Evolutionary conservation across 352 stramenopile species (phyloP).

Genomic region (Phytopythium litorale): DNA sequence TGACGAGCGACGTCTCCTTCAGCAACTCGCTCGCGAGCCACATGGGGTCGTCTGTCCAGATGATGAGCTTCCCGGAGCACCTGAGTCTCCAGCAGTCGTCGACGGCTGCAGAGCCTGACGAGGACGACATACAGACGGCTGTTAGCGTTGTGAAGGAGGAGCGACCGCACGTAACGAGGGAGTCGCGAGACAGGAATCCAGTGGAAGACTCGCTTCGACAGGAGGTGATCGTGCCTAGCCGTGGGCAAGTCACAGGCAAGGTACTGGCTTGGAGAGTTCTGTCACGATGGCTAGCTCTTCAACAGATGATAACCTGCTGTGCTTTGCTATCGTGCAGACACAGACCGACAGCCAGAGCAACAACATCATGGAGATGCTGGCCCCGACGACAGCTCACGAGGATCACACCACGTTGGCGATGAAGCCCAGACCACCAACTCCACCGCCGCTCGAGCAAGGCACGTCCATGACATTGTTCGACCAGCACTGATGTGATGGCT

Average conservation of each 20-base stretch:
- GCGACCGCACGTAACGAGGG: neutral
- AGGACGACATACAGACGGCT: neutral
- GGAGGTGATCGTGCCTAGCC: neutral
- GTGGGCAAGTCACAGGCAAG: neutral
- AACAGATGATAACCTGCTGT: neutral
- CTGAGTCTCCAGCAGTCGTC: conserved; percentile 34
- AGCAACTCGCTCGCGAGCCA: conserved; percentile 60
- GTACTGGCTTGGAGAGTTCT: neutral
- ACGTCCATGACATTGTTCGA: neutral
- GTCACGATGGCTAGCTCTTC: neutral
- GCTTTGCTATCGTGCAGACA: neutral
- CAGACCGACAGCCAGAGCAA: conserved; percentile 5
- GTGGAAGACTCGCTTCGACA: neutral
- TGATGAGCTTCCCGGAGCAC: conserved; percentile 69
- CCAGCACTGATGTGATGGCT: neutral
- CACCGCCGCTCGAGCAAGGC: neutral
- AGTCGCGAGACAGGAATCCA: too few species aligned
- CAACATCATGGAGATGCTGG: conserved; percentile 26
- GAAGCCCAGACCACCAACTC: neutral
- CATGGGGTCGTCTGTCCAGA: conserved; percentile 40
- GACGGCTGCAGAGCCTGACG: neutral
- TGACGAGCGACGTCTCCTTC: conserved; percentile 53
- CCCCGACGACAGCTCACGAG: neutral
- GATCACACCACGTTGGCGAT: too few species aligned
- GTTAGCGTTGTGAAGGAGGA: neutral